phyloP scores from a whole-genome alignment of 305 asterid genomes.

The Fraxinus xanthoxyloides region DNA sequence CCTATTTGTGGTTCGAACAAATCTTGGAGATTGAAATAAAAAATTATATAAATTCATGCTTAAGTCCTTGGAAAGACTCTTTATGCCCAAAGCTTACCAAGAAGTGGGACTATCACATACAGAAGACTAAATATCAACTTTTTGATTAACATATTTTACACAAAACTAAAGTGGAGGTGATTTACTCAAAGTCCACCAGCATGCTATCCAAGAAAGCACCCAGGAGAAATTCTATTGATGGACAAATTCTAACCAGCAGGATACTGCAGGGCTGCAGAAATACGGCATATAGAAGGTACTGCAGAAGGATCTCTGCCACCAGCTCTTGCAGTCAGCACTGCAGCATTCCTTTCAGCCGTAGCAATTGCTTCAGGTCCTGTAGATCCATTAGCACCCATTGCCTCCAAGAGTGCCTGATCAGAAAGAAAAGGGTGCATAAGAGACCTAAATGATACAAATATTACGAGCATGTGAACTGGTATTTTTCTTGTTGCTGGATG shows the following conservation, averaged over 20 bases:
- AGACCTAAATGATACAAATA: slow-evolving; percentile 7
- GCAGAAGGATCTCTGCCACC: slow-evolving; percentile 97
- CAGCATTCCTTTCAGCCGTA: slow-evolving; percentile 84
- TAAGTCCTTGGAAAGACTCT: not conserved
- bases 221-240: slow-evolving; percentile 9
- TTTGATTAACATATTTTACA: not conserved
- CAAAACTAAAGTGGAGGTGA: slow-evolving; percentile 10
- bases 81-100: slow-evolving; percentile 10
- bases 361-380: slow-evolving; percentile 86
- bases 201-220: slow-evolving; percentile 17
- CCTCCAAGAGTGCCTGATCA: slow-evolving; percentile 83
- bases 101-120: slow-evolving; percentile 11
- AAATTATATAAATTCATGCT: not conserved
- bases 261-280: slow-evolving; percentile 91
- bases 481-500: not conserved
- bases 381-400: slow-evolving; percentile 74
- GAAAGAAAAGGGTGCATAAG: slow-evolving; percentile 24
- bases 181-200: slow-evolving; percentile 3
- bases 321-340: slow-evolving; percentile 91
- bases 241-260: slow-evolving; percentile 69
- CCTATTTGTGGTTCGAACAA: not conserved
- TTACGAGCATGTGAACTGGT: not conserved
- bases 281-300: slow-evolving; percentile 93
- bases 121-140: not conserved
- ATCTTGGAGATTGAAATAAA: not conserved